phyloP scores from a whole-genome alignment of 805 yeast genomes.

The Saccharomycopsis guyanensis region DNA sequence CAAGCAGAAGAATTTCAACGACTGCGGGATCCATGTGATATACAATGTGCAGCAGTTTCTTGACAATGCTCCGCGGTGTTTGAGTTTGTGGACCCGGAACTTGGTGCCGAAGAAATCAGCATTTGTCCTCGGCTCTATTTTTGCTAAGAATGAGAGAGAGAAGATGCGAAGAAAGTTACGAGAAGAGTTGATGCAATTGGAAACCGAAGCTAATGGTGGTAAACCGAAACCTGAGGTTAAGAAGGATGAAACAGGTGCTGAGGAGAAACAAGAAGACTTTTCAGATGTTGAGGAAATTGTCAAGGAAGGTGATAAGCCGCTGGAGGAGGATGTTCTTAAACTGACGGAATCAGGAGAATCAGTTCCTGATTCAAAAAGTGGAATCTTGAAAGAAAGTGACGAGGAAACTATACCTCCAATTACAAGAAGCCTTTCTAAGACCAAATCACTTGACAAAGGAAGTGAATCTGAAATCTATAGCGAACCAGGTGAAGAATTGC shows the following conservation, averaged over 20 bases:
- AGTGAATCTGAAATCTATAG: no score
- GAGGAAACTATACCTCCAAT: no score
- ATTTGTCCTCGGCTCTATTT: conserved; percentile 18
- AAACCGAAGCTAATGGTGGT: conserved; percentile 19
- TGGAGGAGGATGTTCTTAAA: no score
- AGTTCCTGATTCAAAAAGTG: no score
- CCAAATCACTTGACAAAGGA: no score
- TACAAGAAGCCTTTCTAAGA: no score
- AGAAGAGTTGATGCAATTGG: conserved; percentile 22
- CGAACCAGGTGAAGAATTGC: neutral
- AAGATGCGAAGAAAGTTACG: conserved; percentile 24
- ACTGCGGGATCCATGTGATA: conserved; percentile 90
- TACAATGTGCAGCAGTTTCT: conserved; percentile 60
- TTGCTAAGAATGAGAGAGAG: conserved; percentile 26
- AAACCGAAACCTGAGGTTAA: conserved; percentile 16
- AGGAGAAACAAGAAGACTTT: conserved; percentile 21
- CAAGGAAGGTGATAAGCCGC: conserved; percentile 1
- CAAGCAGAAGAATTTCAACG: conserved; percentile 79
- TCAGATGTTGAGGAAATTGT: conserved; percentile 22
- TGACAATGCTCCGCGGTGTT: conserved; percentile 39
- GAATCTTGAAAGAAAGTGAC: no score
- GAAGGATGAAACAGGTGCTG: conserved; percentile 12
- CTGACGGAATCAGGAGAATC: no score
- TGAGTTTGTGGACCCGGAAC: conserved; percentile 37
- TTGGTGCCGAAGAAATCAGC: conserved; percentile 1